A percentile compares a stretch with the other conserved stretches of the same genome.
Evolutionary conservation across 164 flowering plant genomes (phyloP).

Genomic region (Nelumbo lutea): DNA sequence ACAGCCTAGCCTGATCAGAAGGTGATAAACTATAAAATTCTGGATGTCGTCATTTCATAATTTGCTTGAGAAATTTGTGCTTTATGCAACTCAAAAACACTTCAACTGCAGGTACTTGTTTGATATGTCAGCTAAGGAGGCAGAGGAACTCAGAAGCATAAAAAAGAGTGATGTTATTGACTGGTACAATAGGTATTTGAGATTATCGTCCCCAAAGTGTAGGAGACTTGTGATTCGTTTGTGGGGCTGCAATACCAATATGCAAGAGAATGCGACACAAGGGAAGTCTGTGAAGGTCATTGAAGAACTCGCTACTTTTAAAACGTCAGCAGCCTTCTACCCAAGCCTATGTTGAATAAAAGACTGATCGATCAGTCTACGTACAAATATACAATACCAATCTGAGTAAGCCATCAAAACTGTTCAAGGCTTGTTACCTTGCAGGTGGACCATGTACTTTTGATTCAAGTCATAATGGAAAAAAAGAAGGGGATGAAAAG

Average conservation of each 20-base stretch:
- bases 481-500: background rate
- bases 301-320: conserved; percentile 46
- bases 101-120: conserved; percentile 67
- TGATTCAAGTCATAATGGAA: background rate
- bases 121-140: conserved; percentile 69
- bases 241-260: conserved; percentile 85
- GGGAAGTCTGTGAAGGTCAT: conserved; percentile 35
- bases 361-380: background rate
- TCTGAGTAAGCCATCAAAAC: conserved; percentile 1
- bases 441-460: background rate
- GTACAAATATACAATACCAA: background rate
- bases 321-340: conserved; percentile 56
- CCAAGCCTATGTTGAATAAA: conserved; percentile 52
- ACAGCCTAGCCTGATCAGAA: too few species aligned
- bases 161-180: conserved; percentile 57
- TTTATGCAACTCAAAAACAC: too few species aligned
- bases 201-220: conserved; percentile 54
- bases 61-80: background rate
- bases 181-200: conserved; percentile 67
- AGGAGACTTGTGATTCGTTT: conserved; percentile 66
- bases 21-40: background rate
- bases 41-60: background rate
- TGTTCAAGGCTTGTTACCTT: background rate
- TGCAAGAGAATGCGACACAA: conserved; percentile 31
- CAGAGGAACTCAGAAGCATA: conserved; percentile 54